A percentile compares a stretch with the other conserved stretches of the same genome.
phyloP scores from a whole-genome alignment of 257 asterid genomes.

The Echium plantagineum region DNA sequence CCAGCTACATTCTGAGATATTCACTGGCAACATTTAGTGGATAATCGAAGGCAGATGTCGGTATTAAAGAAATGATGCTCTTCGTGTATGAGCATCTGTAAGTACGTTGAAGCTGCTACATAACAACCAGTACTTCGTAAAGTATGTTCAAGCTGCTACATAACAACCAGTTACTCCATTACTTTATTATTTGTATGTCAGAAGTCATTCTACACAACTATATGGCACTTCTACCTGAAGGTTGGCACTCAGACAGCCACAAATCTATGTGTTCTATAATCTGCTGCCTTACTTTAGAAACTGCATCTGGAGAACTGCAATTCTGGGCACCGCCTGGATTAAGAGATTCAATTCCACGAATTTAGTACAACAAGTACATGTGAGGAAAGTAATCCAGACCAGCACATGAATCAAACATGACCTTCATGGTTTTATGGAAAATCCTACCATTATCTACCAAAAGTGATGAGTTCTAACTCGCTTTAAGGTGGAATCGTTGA shows the following conservation, averaged over 20 bases:
- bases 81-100: too few relatives aligned
- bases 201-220: slow-evolving; percentile 8
- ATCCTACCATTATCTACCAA: too few relatives aligned
- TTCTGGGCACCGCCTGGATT: slow-evolving; percentile 58
- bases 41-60: too few relatives aligned
- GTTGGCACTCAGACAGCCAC: slow-evolving; percentile 77
- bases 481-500: too few relatives aligned
- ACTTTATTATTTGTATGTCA: not conserved
- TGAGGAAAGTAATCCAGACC: not conserved
- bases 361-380: not conserved
- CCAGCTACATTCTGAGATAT: not conserved
- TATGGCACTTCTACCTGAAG: slow-evolving; percentile 40
- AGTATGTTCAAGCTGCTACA: not conserved
- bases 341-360: slow-evolving; percentile 1
- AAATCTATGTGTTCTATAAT: slow-evolving; percentile 51
- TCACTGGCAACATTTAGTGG: not conserved
- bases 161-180: not conserved
- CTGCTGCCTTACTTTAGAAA: slow-evolving; percentile 61
- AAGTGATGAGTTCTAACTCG: too few relatives aligned
- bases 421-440: too few relatives aligned
- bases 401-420: not conserved
- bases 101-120: too few relatives aligned
- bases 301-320: slow-evolving; percentile 75
- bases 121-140: too few relatives aligned
- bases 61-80: too few relatives aligned